Evolutionary conservation across 306 rosid genomes (phyloP), one percentile per base, ranked within the genome.

Genomic region (Acacia acuminata): DNA sequence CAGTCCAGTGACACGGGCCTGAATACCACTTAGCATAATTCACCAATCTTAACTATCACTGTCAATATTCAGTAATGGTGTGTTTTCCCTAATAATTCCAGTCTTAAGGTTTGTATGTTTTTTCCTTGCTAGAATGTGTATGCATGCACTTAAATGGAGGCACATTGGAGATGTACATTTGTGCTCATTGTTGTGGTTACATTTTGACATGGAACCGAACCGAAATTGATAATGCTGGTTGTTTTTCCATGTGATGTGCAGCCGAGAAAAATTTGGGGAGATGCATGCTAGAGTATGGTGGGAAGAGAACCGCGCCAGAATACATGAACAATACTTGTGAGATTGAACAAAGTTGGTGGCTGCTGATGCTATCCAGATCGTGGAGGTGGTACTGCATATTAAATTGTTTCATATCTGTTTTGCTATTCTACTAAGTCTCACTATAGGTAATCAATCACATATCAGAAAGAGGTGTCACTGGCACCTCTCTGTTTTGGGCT

Each of bases 271-370:
- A 77, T 95, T 95, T 64, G 99, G 99, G 43, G 99, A 95, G 90
- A 77, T 95, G 93, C 98, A 95, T 78, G 99, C 99, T 66, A 90
- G 96, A 84, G 72, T 95, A 82, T 95, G 99, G 99, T 95, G 99
- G 99, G 99, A 92, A 84, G 99, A 95, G 90, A 95, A 95, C 75
- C 97, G 97, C 34, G 96, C 91, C 56, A 92, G 99, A 90, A 90
- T 95, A 93, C 98, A 95, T 67, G 96, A 92, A 90, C 96, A 87
- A 67, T 95, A 95, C 88, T 87, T 95, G 91, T 93, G 88, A 87
- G 61, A 88, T 77, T 72, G 75, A 70, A 63, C 53, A 24, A 64
- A 76, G 47, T 69, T n/a, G 84, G 74, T 42, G 77, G 81, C 17
- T 65, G 84, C 78, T 80, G 79, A 72, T 60, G 82, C 85, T 84